A percentile compares a stretch with the other conserved stretches of the same genome.
phyloP scores from a whole-genome alignment of 1,284 basidiomycete species.

The Clitocybe nebularis region DNA sequence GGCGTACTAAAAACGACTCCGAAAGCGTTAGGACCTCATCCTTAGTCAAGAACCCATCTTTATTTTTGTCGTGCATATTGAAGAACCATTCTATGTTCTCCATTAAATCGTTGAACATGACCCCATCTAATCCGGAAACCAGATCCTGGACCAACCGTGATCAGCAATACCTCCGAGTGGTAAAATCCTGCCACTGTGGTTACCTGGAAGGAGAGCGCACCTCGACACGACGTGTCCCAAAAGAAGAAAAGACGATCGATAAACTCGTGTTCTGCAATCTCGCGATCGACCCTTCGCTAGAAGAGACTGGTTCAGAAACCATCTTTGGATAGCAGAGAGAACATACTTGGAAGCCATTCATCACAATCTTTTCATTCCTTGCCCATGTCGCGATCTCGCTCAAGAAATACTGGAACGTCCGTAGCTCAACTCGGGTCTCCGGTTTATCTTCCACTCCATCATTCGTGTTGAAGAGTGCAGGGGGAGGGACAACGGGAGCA shows the following conservation, averaged over 20 bases:
- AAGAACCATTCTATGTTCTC: conserved; percentile 99
- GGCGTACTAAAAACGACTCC: conserved; percentile 83
- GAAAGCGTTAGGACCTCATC: conserved; percentile 96
- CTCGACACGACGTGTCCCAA: conserved; percentile 82
- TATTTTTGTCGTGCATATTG: conserved; percentile 93
- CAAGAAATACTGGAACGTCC: conserved; percentile 88
- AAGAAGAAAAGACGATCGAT: conserved; percentile 83
- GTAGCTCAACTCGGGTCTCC: conserved; percentile 85
- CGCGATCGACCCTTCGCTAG: conserved; percentile 76
- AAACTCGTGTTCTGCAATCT: conserved; percentile 80
- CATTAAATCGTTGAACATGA: conserved; percentile 97
- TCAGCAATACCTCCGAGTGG: conserved; percentile 10
- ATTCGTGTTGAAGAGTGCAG: conserved; percentile 48
- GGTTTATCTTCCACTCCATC: conserved; percentile 71
- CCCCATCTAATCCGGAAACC: conserved; percentile 83
- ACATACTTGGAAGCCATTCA: conserved; percentile 82
- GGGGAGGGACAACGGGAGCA: conserved; percentile 39
- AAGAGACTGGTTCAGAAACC: conserved; percentile 9
- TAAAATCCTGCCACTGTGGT: conserved; percentile 14
- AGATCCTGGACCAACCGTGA: conserved; percentile 62
- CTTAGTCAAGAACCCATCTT: conserved; percentile 91
- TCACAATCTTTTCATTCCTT: conserved; percentile 89
- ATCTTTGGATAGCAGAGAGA: neutral
- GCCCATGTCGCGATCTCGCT: conserved; percentile 97
- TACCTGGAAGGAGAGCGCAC: conserved; percentile 84